Base-by-base conservation (phyloP, 805 yeast species). In the Ogataea pini region DNA sequence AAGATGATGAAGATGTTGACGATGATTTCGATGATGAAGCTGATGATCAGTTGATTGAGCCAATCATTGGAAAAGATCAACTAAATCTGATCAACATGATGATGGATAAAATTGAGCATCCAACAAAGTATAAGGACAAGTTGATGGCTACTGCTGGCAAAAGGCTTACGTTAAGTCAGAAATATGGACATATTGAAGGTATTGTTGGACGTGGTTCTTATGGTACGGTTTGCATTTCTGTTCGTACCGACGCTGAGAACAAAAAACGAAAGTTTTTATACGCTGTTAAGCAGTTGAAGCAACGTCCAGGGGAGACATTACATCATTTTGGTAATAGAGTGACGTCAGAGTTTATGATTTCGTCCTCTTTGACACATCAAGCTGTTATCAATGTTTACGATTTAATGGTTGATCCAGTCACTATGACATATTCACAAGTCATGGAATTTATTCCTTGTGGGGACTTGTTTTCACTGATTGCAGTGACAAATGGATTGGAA, bases 371-470 rank as follows among this genome's bases (percentile, higher is more conserved):
- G 63, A 85, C 82, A 54, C 94, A 77, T 72, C 81, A 77, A 62
- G 89, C 89, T 67, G 82, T 88, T 54, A 89, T 79, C 58, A 84
- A 82, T 64, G 88, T 87, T 7, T 80, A 81, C 57, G 97, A 87
- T 67, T 75, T 91, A 43, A 80, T 91, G 88, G 80, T 82, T 55
- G 85, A 88, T 70, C 71, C 85, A 55, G 68, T 80, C 61, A 63
- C 83, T 60, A 79, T 89, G 65, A 76, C 86, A 54, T 84, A 84
- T 71, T 80, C 86, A 45, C 96, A 92, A 67, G 89, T 94, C 46
- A 90, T 94, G 97, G 99, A 94, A 69, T 92, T 84, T 65, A 88
- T 96, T 59, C 89, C 96, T 7, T 90, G 90, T 52, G 95, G 95
- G 49, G 95, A 86, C 63, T 69, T 86, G 24, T 86, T 82, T 62